Evolutionary conservation across 2,329 filamentous ascomycete genomes (phyloP).

Genomic region (Nothophoma quercina): DNA sequence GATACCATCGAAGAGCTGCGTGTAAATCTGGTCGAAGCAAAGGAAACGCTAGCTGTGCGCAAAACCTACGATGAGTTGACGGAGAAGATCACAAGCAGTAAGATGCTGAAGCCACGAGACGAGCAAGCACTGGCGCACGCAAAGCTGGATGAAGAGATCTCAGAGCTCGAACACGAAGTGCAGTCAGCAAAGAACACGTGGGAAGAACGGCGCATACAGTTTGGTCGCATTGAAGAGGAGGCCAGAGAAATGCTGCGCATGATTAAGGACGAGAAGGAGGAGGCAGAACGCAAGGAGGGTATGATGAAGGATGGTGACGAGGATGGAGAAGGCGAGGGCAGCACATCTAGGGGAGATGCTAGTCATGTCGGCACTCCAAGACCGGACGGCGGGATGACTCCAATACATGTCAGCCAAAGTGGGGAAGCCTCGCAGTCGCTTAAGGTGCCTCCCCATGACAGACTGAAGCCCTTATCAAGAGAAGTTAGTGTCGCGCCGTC

Average conservation of each 20-base stretch:
- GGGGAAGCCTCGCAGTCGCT: slow-evolving; percentile 38
- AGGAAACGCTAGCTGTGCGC: slow-evolving; percentile 74
- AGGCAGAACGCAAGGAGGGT: slow-evolving; percentile 85
- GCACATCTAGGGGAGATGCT: slow-evolving; percentile 43
- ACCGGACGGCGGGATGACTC: slow-evolving; percentile 52
- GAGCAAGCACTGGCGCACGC: slow-evolving; percentile 80
- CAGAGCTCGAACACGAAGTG: slow-evolving; percentile 84
- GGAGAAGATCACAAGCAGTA: slow-evolving; percentile 83
- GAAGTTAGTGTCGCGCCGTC: slow-evolving; percentile 38
- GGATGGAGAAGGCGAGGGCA: slow-evolving; percentile 51
- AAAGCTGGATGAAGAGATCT: slow-evolving; percentile 88
- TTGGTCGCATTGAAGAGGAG: slow-evolving; percentile 87
- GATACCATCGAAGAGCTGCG: slow-evolving; percentile 77
- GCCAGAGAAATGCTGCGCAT: slow-evolving; percentile 83
- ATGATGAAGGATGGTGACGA: slow-evolving; percentile 55
- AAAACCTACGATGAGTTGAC: slow-evolving; percentile 89
- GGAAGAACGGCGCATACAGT: slow-evolving; percentile 84
- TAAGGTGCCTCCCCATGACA: slow-evolving; percentile 41
- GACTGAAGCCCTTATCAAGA: slow-evolving; percentile 42
- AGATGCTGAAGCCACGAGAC: slow-evolving; percentile 79
- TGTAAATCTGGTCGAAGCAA: slow-evolving; percentile 72
- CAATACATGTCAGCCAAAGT: slow-evolving; percentile 46
- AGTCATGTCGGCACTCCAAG: slow-evolving; percentile 57
- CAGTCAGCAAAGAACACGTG: slow-evolving; percentile 82
- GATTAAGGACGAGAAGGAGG: slow-evolving; percentile 94